A percentile compares a stretch with the other conserved stretches of the same genome.
These are phyloP conservation scores for Salix arbutifolia DNA, from an alignment of 345 rosid genomes.

Conservation along the genomic window DNA sequence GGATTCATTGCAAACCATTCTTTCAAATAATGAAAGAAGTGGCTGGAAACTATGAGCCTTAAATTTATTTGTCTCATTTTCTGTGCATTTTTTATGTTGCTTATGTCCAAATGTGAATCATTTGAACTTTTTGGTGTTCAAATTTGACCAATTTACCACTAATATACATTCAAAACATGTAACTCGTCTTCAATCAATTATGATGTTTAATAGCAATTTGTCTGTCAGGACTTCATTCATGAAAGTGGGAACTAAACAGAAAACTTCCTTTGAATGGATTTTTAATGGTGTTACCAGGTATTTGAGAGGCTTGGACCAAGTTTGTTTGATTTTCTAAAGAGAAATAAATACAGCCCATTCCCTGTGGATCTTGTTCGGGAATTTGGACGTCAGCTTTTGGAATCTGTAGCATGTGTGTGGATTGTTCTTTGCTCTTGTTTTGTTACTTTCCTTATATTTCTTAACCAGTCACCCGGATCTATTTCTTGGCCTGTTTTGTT, in stretches of 20 bases:
- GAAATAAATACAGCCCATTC: constrained; percentile 30
- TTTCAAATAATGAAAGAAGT: neutral
- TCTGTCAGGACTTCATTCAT: constrained; percentile 27
- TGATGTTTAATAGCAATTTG: constrained; percentile 11
- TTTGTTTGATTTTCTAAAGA: constrained; percentile 29
- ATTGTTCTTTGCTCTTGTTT: constrained; percentile 11
- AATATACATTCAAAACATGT: neutral
- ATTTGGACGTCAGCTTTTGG: constrained; percentile 35
- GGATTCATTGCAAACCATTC: neutral
- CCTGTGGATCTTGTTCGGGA: constrained; percentile 34
- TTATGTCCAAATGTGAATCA: neutral
- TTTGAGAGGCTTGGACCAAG: constrained; percentile 35
- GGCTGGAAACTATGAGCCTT: neutral
- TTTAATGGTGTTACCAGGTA: constrained; percentile 34
- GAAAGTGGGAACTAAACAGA: constrained; percentile 44
- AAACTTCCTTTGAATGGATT: constrained; percentile 55
- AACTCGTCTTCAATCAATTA: neutral
- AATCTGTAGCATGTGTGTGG: constrained; percentile 32
- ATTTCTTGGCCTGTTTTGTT: constrained; percentile 10
- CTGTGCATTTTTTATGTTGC: neutral
- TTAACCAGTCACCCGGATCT: neutral
- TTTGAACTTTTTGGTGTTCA: constrained; percentile 1
- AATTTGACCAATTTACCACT: neutral
- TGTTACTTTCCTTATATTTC: neutral
- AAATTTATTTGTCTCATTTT: neutral